Percentiles rank a stretch among this genome's conserved stretches.
Evolutionary conservation across 352 stramenopile species (phyloP).

Genomic region (Peronospora tabacina): DNA sequence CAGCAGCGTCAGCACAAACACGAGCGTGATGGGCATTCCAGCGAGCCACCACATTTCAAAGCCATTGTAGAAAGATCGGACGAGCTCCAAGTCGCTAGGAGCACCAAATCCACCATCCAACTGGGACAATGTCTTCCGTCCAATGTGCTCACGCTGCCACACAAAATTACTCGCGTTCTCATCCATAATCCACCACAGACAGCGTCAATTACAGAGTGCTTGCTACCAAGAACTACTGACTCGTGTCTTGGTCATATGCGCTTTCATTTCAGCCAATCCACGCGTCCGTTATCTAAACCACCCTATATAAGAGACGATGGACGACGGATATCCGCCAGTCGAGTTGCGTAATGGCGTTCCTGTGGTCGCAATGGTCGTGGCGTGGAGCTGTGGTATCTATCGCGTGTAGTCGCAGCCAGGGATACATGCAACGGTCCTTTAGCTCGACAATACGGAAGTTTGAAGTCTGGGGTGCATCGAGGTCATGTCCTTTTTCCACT

Average conservation of each 20-base stretch:
- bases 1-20: slow-evolving; percentile 63
- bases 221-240: background rate
- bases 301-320: background rate
- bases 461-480: background rate
- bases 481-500: background rate
- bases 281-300: background rate
- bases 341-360: background rate
- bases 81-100: slow-evolving; percentile 26
- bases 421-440: slow-evolving; percentile 8
- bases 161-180: slow-evolving; percentile 59
- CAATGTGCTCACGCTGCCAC: slow-evolving; percentile 43
- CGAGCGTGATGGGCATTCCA: slow-evolving; percentile 65
- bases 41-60: slow-evolving; percentile 85
- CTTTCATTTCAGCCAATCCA: slow-evolving; percentile 26
- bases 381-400: slow-evolving; percentile 1
- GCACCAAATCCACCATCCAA: slow-evolving; percentile 26
- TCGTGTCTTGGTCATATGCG: background rate
- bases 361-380: slow-evolving; percentile 16
- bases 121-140: slow-evolving; percentile 48
- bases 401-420: background rate
- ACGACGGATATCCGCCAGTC: background rate
- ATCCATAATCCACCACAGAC: slow-evolving; percentile 31
- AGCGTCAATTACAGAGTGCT: background rate
- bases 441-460: slow-evolving; percentile 3
- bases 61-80: slow-evolving; percentile 61